Evolutionary conservation across 2,329 filamentous ascomycete species (phyloP).

Genomic region (Arachnopeziza araneosa): DNA sequence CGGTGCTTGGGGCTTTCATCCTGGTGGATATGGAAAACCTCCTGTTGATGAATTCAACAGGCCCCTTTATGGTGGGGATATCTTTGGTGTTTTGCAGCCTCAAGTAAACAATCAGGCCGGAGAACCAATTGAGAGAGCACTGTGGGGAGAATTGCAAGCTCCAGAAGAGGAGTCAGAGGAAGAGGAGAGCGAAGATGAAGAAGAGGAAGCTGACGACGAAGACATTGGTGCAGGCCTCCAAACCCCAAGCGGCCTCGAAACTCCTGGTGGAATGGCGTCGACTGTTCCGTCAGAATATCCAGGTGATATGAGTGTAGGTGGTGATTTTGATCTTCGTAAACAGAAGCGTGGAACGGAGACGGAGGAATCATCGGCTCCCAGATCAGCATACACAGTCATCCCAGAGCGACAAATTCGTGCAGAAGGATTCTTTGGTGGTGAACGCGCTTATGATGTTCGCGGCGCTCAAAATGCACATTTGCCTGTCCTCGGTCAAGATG

Average conservation of each 20-base stretch:
- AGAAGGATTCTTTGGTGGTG: constrained; percentile 93
- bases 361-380: constrained; percentile 68
- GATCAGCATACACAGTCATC: constrained; percentile 82
- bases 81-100: constrained; percentile 72
- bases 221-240: constrained; percentile 62
- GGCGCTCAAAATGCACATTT: constrained; percentile 49
- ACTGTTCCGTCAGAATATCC: constrained; percentile 75
- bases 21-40: constrained; percentile 93
- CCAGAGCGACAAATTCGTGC: constrained; percentile 81
- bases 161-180: constrained; percentile 71
- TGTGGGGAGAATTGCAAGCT: constrained; percentile 90
- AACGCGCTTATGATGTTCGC: constrained; percentile 85
- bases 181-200: constrained; percentile 66
- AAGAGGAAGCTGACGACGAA: constrained; percentile 57
- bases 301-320: constrained; percentile 69
- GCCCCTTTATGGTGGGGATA: constrained; percentile 88
- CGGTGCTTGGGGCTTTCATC: constrained; percentile 89
- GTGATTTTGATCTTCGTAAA: constrained; percentile 90
- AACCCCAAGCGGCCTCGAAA: constrained; percentile 73
- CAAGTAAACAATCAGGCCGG: constrained; percentile 58
- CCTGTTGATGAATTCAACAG: constrained; percentile 90
- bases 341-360: constrained; percentile 79
- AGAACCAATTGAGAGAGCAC: constrained; percentile 76
- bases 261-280: constrained; percentile 74
- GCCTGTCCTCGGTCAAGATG: constrained; percentile 75